A percentile compares a stretch with the other conserved stretches of the same genome.
These are phyloP conservation scores for Penicillium macrosclerotiorum DNA, from an alignment of 495 filamentous ascomycete genomes.

Conservation along the genomic window DNA sequence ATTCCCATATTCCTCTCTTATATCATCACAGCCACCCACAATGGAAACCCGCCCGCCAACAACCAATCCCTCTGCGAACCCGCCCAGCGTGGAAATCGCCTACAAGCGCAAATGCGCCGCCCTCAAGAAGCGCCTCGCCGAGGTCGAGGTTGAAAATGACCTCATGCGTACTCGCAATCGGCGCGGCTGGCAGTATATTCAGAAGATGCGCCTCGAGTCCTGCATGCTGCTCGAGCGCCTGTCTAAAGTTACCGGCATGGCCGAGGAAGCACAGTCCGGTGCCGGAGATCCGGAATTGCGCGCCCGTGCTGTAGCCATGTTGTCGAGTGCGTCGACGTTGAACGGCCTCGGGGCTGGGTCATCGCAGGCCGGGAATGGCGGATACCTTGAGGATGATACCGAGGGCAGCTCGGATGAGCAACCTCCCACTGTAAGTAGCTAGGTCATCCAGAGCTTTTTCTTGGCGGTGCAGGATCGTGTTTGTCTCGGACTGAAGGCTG, in stretches of 20 bases:
- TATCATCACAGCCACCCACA: constrained; percentile 8
- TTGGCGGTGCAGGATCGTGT: too few relatives aligned
- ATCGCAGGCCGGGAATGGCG: constrained; percentile 21
- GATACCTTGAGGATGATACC: constrained; percentile 43
- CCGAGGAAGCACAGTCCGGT: constrained; percentile 40
- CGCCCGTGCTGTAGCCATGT: constrained; percentile 34
- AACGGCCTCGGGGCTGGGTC: constrained; percentile 21
- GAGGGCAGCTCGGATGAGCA: constrained; percentile 50
- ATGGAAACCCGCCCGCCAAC: constrained; percentile 31
- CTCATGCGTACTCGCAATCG: constrained; percentile 70
- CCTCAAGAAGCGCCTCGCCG: constrained; percentile 82
- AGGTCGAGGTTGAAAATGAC: constrained; percentile 88
- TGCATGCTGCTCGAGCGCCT: constrained; percentile 89
- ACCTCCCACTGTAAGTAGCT: constrained; percentile 43
- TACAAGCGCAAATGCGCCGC: constrained; percentile 98
- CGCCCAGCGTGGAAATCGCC: constrained; percentile 90
- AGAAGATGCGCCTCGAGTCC: constrained; percentile 88
- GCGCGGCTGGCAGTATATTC: constrained; percentile 77
- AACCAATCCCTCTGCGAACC: constrained; percentile 41
- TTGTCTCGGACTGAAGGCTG: too few relatives aligned
- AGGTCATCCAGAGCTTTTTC: too few relatives aligned
- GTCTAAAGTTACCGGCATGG: constrained; percentile 77
- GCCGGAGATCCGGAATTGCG: constrained; percentile 35
- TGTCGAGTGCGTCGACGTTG: constrained; percentile 26
- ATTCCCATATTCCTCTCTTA: neutral